Percentiles rank a stretch among this genome's conserved stretches.
These are phyloP conservation scores for Lecanosticta acicola DNA, from an alignment of 2,329 filamentous ascomycete species.

Conservation along the genomic window DNA sequence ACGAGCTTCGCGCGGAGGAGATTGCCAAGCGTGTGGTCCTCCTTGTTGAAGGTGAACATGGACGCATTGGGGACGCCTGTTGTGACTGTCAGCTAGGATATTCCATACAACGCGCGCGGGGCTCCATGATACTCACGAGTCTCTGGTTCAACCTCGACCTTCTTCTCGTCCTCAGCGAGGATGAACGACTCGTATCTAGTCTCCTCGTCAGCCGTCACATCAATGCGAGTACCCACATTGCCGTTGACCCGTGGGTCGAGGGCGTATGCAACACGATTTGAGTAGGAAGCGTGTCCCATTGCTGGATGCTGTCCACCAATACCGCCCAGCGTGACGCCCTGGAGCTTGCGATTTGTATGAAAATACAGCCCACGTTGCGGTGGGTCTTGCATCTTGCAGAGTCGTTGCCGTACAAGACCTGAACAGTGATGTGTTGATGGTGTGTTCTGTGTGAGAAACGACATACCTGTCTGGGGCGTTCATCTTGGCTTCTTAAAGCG, in stretches of 20 bases:
- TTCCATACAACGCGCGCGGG: not conserved
- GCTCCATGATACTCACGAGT: slow-evolving; percentile 72
- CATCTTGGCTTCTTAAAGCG: slow-evolving; percentile 35
- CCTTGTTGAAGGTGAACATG: slow-evolving; percentile 91
- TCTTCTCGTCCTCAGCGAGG: slow-evolving; percentile 82
- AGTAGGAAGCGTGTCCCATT: slow-evolving; percentile 9
- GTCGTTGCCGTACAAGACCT: slow-evolving; percentile 6
- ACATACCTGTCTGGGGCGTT: slow-evolving; percentile 52
- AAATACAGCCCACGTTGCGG: no score
- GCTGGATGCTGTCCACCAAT: slow-evolving; percentile 7
- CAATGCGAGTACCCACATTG: slow-evolving; percentile 18
- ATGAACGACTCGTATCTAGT: slow-evolving; percentile 88
- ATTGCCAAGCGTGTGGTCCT: slow-evolving; percentile 76
- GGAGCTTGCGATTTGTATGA: no score
- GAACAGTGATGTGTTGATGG: slow-evolving; percentile 2
- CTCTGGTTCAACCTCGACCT: slow-evolving; percentile 81
- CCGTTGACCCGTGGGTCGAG: slow-evolving; percentile 19
- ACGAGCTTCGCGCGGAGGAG: slow-evolving; percentile 80
- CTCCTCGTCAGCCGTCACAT: slow-evolving; percentile 27
- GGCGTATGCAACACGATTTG: slow-evolving; percentile 10
- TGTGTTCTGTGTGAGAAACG: slow-evolving; percentile 3
- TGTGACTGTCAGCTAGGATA: not conserved
- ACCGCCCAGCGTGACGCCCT: slow-evolving; percentile 1
- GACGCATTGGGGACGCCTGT: slow-evolving; percentile 88
- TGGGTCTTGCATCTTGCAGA: not conserved